phyloP scores from a whole-genome alignment of 257 asterid genomes.

The Thymus mandschuricus region DNA sequence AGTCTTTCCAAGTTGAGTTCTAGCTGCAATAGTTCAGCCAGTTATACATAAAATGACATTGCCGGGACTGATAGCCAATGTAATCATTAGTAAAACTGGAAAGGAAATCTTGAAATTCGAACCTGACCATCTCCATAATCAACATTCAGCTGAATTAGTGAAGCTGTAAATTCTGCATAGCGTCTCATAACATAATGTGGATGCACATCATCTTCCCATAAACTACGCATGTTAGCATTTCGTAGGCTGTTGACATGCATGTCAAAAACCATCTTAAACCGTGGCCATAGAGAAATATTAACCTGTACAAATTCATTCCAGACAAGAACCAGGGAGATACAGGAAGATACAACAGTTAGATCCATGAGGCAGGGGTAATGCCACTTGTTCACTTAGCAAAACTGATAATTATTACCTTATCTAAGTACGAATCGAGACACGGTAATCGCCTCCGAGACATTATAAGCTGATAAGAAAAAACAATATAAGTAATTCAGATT shows the following conservation, averaged over 20 bases:
- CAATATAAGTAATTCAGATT: slow-evolving; percentile 14
- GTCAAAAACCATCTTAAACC: slow-evolving; percentile 98
- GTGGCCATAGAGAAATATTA: slow-evolving; percentile 95
- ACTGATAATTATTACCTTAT: slow-evolving; percentile 68
- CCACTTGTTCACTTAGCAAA: slow-evolving; percentile 19
- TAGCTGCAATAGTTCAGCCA: slow-evolving; percentile 55
- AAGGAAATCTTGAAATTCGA: slow-evolving; percentile 34
- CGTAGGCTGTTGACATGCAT: slow-evolving; percentile 95
- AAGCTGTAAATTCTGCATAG: slow-evolving; percentile 97
- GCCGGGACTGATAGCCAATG: slow-evolving; percentile 22
- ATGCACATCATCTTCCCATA: slow-evolving; percentile 99
- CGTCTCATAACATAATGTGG: slow-evolving; percentile 99
- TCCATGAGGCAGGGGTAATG: slow-evolving; percentile 18
- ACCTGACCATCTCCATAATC: slow-evolving; percentile 99
- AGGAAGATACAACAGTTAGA: slow-evolving; percentile 15
- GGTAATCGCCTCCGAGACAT: slow-evolving; percentile 99
- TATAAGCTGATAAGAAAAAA: slow-evolving; percentile 67
- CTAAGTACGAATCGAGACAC: slow-evolving; percentile 94
- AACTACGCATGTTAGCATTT: slow-evolving; percentile 74
- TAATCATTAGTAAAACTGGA: slow-evolving; percentile 30
- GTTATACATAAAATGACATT: slow-evolving; percentile 24
- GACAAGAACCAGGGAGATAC: slow-evolving; percentile 14
- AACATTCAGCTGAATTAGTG: slow-evolving; percentile 87
- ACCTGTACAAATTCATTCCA: slow-evolving; percentile 63
- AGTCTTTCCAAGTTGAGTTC: slow-evolving; percentile 95